Percentiles rank a stretch among this genome's conserved stretches.
Evolutionary conservation across 116 monocot genomes (phyloP).

Genomic region (Posidonia oceanica): DNA sequence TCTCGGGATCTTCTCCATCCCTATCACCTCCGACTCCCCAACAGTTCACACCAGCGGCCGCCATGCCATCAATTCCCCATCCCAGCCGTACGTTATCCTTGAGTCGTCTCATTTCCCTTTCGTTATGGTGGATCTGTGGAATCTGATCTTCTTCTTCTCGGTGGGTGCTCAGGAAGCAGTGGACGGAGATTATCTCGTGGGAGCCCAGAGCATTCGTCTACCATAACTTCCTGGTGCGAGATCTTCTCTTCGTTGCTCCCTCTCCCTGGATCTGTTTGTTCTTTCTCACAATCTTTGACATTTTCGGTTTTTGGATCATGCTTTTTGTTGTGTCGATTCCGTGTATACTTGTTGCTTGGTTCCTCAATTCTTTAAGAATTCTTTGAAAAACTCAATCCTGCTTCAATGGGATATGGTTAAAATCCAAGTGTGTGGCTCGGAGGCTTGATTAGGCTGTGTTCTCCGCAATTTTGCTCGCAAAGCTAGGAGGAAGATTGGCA

Average conservation of each 20-base stretch:
- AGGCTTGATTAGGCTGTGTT: too few relatives aligned
- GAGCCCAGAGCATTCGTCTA: conserved; percentile 69
- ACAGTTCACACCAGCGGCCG: background rate
- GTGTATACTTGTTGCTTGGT: too few relatives aligned
- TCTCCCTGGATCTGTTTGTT: background rate
- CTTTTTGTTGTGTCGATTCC: too few relatives aligned
- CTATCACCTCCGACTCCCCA: conserved; percentile 6
- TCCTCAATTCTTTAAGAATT: too few relatives aligned
- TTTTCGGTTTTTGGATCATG: too few relatives aligned
- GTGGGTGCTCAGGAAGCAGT: conserved; percentile 21
- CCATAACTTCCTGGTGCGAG: conserved; percentile 50
- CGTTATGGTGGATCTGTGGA: background rate
- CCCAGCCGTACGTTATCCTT: background rate
- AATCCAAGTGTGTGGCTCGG: too few relatives aligned
- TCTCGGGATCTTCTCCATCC: conserved; percentile 28
- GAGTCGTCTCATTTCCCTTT: background rate
- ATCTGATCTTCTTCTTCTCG: background rate
- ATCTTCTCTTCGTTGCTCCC: background rate
- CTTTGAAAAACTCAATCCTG: too few relatives aligned
- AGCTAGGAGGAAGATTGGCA: too few relatives aligned
- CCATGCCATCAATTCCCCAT: background rate
- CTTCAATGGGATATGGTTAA: too few relatives aligned
- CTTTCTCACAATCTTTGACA: background rate
- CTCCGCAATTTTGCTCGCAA: too few relatives aligned
- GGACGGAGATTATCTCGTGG: conserved; percentile 73